Base-by-base conservation (phyloP, 306 rosid genomes). In the Quillaja saponaria region DNA sequence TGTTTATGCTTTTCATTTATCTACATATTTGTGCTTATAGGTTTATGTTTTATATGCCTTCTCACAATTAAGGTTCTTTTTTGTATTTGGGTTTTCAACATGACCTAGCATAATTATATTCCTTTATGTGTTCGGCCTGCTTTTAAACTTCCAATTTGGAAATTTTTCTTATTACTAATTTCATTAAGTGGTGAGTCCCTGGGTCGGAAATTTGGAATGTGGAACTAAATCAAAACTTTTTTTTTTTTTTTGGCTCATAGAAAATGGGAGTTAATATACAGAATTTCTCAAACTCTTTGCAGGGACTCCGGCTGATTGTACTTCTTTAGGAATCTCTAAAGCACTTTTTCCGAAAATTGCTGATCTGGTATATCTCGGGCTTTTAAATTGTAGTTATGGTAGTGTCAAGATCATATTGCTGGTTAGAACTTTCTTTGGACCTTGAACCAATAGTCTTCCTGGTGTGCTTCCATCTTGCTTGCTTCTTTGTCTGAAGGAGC, bases 261-360 rank as follows among this genome's bases (percentile, higher is more conserved):
- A 25, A 1, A 25, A 25, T 25, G 31, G 31, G 31, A 25, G 31
- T 25, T 25, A 25, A 25, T 25, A 1, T 39, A 39, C 44, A 39
- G 2, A 8, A 8, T 39, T 8, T 39, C 44, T 39, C 37, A 8
- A 74, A 40, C 34, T 54, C 20, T 69, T 76, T 71, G 63, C 85
- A 91, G 97, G 98, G 55, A 79, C 94, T 63, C 99, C 99, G 0
- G 95, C 99, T 49, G 99, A 92, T 83, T 86, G 90, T 64, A 34
- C 95, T 66, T 92, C 99, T 55, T 70, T 92, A 59, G 99, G 95
- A 49, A 7, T 88, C 68, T 92, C 99, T 52, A 71, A 81, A 70
- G 69, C 83, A 19, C 80, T 88, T 46, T 92, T 92, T 78, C 86
- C 90, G 41, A 69, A 79, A 1, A 18, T 80, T 55, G 83, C 96